phyloP scores from a whole-genome alignment of 495 filamentous ascomycete species.

The Podospora comata region DNA sequence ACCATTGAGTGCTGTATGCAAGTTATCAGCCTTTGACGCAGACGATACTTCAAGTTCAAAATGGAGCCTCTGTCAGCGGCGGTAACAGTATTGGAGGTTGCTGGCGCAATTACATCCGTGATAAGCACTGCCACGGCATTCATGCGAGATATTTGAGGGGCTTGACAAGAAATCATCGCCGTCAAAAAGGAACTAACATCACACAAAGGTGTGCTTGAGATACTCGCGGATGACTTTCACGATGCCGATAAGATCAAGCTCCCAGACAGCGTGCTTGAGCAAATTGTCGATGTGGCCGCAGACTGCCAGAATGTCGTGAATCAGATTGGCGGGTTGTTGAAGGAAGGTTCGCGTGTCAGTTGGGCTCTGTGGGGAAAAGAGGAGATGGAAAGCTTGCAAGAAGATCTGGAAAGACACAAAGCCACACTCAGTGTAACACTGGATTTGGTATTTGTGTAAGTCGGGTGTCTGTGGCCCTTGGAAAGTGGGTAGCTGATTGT shows the following conservation, averaged over 20 bases:
- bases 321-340: background rate
- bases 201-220: background rate
- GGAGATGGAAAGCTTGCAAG: background rate
- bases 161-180: background rate
- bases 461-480: background rate
- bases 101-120: background rate
- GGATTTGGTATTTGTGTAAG: slow-evolving; percentile 5
- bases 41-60: background rate
- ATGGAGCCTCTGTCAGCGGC: slow-evolving; percentile 4
- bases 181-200: background rate
- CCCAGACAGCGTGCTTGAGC: background rate
- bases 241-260: background rate
- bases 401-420: slow-evolving; percentile 4
- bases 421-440: background rate
- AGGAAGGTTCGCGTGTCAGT: background rate
- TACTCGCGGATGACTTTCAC: background rate
- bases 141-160: background rate
- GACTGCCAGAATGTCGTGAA: background rate
- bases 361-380: background rate
- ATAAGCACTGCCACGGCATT: background rate
- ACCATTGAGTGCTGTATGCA: no score
- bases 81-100: background rate
- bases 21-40: background rate
- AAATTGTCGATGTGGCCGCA: background rate
- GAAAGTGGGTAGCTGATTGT: background rate